A percentile compares a stretch with the other conserved stretches of the same genome.
These are phyloP conservation scores for Melampsora americana DNA, from an alignment of 1,284 basidiomycete species.

Conservation along the genomic window DNA sequence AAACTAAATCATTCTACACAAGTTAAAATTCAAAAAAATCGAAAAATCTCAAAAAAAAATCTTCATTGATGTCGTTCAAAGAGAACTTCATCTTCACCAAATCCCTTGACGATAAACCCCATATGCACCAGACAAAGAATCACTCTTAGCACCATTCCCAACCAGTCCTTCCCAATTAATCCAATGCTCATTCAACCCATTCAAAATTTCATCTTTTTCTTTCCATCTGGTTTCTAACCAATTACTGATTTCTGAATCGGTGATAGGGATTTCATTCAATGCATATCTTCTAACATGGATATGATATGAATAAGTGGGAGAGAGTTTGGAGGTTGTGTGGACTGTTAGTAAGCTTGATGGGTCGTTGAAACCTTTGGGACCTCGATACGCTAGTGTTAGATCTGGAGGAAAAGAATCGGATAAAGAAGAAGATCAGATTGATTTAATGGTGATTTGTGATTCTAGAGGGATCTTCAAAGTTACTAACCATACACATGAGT, in stretches of 20 bases:
- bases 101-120: constrained; percentile 18
- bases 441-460: neutral
- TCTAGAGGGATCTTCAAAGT: neutral
- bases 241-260: constrained; percentile 6
- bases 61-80: too few relatives aligned
- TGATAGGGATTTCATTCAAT: constrained; percentile 3
- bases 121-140: constrained; percentile 22
- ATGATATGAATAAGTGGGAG: constrained; percentile 19
- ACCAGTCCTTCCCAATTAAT: constrained; percentile 28
- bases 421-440: neutral
- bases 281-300: constrained; percentile 30
- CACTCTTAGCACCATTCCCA: constrained; percentile 11
- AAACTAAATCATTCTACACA: too few relatives aligned
- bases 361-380: constrained; percentile 9
- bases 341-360: constrained; percentile 33
- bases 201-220: constrained; percentile 37
- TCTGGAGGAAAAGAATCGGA: constrained; percentile 11
- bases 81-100: too few relatives aligned
- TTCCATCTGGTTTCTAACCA: constrained; percentile 29
- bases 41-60: too few relatives aligned
- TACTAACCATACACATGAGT: constrained; percentile 41
- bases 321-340: neutral
- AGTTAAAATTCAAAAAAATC: too few relatives aligned
- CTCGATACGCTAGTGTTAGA: constrained; percentile 29
- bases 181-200: constrained; percentile 34